phyloP scores from a whole-genome alignment of 805 yeast species.

The Vanderwaltozyma tropicalis region DNA sequence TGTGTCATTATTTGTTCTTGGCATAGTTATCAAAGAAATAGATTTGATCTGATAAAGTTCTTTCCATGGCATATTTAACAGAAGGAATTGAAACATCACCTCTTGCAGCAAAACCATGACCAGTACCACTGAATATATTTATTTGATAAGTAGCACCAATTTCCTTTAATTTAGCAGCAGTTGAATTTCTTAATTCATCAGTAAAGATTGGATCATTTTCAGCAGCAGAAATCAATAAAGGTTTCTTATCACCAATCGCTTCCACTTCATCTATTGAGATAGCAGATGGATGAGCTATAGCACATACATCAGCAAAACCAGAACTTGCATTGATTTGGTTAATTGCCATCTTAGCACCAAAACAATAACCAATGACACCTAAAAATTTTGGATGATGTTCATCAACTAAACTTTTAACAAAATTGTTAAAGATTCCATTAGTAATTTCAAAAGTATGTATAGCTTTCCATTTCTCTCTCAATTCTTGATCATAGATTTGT shows the following conservation, averaged over 20 bases:
- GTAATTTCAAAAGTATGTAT: constrained; percentile 42
- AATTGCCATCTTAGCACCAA: constrained; percentile 64
- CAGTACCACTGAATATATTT: constrained; percentile 49
- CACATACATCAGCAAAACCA: constrained; percentile 46
- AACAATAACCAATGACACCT: constrained; percentile 69
- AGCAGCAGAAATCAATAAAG: constrained; percentile 65
- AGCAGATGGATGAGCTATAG: constrained; percentile 77
- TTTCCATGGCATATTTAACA: constrained; percentile 56
- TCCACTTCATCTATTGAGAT: constrained; percentile 57
- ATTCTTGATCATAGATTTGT: constrained; percentile 16
- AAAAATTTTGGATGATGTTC: constrained; percentile 39
- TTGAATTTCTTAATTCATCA: constrained; percentile 47
- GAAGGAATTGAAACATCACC: constrained; percentile 52
- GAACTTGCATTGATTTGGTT: constrained; percentile 32
- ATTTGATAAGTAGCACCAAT: constrained; percentile 48
- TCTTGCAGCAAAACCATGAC: constrained; percentile 73
- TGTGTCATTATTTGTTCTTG: no score
- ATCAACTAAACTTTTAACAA: constrained; percentile 34
- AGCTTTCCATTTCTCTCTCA: constrained; percentile 39
- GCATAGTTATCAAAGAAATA: constrained; percentile 22
- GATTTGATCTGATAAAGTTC: constrained; percentile 38
- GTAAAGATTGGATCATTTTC: constrained; percentile 58
- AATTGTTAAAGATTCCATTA: constrained; percentile 38
- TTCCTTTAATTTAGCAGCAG: constrained; percentile 48
- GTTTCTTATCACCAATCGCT: constrained; percentile 39